These are phyloP conservation scores for Aspergillus nanangensis DNA, from an alignment of 495 filamentous ascomycete species.

Conservation along the genomic window DNA sequence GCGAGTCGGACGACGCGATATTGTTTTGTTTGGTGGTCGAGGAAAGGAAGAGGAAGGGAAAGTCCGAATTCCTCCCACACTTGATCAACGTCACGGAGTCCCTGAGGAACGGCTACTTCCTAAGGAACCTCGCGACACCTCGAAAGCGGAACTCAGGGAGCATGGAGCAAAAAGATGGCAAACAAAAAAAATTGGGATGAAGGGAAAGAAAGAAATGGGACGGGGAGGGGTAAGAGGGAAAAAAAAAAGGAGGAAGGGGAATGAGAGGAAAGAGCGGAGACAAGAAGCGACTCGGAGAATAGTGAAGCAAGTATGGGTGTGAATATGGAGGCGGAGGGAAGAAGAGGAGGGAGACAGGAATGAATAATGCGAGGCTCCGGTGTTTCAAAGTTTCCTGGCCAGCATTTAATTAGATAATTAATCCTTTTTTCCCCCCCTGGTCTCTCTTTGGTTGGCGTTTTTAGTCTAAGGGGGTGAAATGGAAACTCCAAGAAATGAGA, in stretches of 20 bases:
- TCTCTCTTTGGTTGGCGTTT: neutral
- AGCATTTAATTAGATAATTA: conserved; percentile 24
- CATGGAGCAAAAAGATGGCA: conserved; percentile 10
- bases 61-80: neutral
- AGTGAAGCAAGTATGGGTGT: too few relatives aligned
- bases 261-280: neutral
- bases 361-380: conserved; percentile 18
- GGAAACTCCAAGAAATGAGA: neutral
- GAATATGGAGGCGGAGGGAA: conserved; percentile 7
- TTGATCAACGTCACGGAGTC: conserved; percentile 15
- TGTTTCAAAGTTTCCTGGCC: conserved; percentile 21
- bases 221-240: conserved; percentile 9
- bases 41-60: neutral
- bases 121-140: conserved; percentile 9
- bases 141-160: conserved; percentile 11
- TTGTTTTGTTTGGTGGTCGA: too few relatives aligned
- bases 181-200: conserved; percentile 13
- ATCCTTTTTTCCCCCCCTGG: conserved; percentile 2
- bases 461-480: neutral
- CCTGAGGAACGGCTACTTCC: conserved; percentile 11
- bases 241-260: conserved; percentile 13
- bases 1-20: neutral
- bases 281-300: too few relatives aligned
- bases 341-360: conserved; percentile 1
- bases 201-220: conserved; percentile 1